A percentile compares a stretch with the other conserved stretches of the same genome.
Conservation (phyloP, 2,329 filamentous ascomycete genomes). For the Phialophora macrospora region DNA sequence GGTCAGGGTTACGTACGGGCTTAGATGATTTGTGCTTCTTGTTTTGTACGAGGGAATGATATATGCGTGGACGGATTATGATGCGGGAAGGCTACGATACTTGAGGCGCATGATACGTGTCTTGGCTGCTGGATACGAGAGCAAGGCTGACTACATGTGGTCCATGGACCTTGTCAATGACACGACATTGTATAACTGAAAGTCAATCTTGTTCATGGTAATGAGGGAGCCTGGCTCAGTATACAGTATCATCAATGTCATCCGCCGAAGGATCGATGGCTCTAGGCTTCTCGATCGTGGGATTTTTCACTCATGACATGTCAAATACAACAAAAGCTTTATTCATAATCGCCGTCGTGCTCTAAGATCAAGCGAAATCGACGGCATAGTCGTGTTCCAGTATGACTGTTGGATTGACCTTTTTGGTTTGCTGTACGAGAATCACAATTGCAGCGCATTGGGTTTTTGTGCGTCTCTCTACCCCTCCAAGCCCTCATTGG, state of each 20-base stretch:
- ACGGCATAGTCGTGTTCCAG: background rate
- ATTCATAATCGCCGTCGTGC: conserved; percentile 25
- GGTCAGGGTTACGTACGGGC: conserved; percentile 20
- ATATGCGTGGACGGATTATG: conserved; percentile 37
- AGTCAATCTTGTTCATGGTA: conserved; percentile 11
- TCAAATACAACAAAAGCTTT: conserved; percentile 37
- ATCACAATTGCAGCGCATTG: background rate
- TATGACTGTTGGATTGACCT: background rate
- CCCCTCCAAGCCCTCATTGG: conserved; percentile 1
- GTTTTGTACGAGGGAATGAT: conserved; percentile 37
- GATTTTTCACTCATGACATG: conserved; percentile 31
- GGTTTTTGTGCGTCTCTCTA: background rate
- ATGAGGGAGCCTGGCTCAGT: background rate
- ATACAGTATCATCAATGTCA: conserved; percentile 11
- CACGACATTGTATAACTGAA: conserved; percentile 11
- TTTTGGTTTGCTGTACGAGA: background rate
- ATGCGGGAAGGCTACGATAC: conserved; percentile 32
- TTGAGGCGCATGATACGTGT: conserved; percentile 22
- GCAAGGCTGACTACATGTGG: conserved; percentile 28
- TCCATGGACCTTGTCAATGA: conserved; percentile 18
- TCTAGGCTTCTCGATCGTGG: conserved; percentile 28
- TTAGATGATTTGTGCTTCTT: conserved; percentile 31
- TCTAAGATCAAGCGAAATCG: background rate
- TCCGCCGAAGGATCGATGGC: conserved; percentile 23
- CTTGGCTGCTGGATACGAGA: conserved; percentile 32